phyloP scores from a whole-genome alignment of 2,329 filamentous ascomycete genomes.

The Purpureocillium lavendulum region DNA sequence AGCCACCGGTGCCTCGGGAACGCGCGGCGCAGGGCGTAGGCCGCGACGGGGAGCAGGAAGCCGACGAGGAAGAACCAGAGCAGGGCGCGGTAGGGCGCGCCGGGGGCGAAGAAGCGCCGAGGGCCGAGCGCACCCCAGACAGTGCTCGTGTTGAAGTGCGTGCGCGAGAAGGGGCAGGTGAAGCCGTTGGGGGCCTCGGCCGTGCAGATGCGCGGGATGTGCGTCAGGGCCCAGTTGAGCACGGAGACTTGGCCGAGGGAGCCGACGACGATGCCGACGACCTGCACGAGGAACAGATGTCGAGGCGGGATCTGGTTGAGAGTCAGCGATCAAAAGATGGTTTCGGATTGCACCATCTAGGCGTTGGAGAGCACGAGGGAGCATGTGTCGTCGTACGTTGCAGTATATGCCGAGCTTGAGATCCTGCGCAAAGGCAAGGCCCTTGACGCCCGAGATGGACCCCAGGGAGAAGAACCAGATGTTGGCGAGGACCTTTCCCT shows the following conservation, averaged over 20 bases:
- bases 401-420: conserved; percentile 35
- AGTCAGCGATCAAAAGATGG: conserved; percentile 2
- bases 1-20: conserved; percentile 16
- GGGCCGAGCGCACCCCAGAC: conserved; percentile 52
- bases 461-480: conserved; percentile 29
- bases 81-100: conserved; percentile 38
- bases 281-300: conserved; percentile 33
- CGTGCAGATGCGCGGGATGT: conserved; percentile 42
- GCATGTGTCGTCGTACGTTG: conserved; percentile 12
- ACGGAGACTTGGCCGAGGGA: conserved; percentile 34
- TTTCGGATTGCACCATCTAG: too few relatives aligned
- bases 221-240: conserved; percentile 25
- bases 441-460: conserved; percentile 33
- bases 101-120: conserved; percentile 41
- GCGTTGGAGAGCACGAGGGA: too few relatives aligned
- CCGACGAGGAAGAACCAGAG: conserved; percentile 48
- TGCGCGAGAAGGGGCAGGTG: conserved; percentile 24
- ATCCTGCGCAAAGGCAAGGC: conserved; percentile 31
- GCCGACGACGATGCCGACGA: conserved; percentile 32
- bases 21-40: conserved; percentile 26
- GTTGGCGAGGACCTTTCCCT: conserved; percentile 31
- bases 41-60: conserved; percentile 33
- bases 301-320: conserved; percentile 29
- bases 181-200: conserved; percentile 36
- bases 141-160: conserved; percentile 43